Base-by-base conservation (phyloP, 805 yeast genomes). In the Metschnikowia cubensis region DNA sequence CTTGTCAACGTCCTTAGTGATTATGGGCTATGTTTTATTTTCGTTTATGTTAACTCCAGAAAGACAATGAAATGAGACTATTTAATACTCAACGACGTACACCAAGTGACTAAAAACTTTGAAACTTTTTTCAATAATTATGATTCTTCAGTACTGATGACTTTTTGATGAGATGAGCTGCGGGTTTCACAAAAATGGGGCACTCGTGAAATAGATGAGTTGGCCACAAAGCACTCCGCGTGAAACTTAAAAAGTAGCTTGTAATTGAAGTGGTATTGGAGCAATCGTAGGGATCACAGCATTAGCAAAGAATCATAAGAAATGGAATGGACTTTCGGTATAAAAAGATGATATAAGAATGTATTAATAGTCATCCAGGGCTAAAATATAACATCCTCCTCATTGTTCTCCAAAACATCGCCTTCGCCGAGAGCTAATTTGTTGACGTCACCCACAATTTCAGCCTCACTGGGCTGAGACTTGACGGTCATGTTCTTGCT, bases 381-480 rank as follows among this genome's bases (percentile, higher is more conserved):
- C 44, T 61, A 72, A 54, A 73, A 73, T 44, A 71, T 71, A 47
- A 76, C 75, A 54, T 76, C 81, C 45, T 75, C 79, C 53, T 75
- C 80, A 29, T 65, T 64, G 50, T 75, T 75, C 44, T 72, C 59
- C 44, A 73, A 69, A 32, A 71, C 59, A 47, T 70, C 69, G 10
- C 50, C 65, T 17, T 47, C 55, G 7, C 49, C 57, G 15, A 48
- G 48, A n/a, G 59, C 69, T 59, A 66, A 60, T 41, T 60, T 55
- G 52, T 63, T 61, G 53, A 68, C 64, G 34, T 61, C 66, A 36
- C 62, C 66, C 52, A 61, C 62, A 50, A 66, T 38, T 35, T 55
- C 50, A 29, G 49, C 50, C 42, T 57, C 60, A 40, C 50, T 50
- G 13, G 53, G 53, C 40, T 50, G 50, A 3, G 52, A 32, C 18